Evolutionary conservation across 148 eudicot species (phyloP).

Genomic region (Pouteria glomerata): DNA sequence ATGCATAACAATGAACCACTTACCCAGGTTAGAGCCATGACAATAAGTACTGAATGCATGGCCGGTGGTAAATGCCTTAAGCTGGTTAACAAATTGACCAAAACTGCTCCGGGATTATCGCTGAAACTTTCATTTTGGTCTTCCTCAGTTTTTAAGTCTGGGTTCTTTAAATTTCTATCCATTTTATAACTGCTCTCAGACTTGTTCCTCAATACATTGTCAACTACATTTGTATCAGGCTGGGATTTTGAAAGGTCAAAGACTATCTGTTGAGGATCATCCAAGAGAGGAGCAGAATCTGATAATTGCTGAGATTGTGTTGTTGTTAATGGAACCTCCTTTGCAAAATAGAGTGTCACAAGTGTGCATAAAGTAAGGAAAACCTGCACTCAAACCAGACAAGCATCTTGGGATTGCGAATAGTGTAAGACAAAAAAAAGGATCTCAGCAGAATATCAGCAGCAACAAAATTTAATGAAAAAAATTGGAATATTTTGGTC

Average conservation of each 20-base stretch:
- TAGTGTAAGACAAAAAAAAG: not conserved
- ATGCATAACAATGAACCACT: slow-evolving; percentile 13
- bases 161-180: slow-evolving; percentile 21
- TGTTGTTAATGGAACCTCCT: slow-evolving; percentile 70
- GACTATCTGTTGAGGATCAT: slow-evolving; percentile 36
- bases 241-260: slow-evolving; percentile 42
- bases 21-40: slow-evolving; percentile 96
- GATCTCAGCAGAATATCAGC: not conserved
- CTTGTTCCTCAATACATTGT: slow-evolving; percentile 22
- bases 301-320: slow-evolving; percentile 35
- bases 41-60: slow-evolving; percentile 86
- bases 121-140: slow-evolving; percentile 37
- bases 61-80: slow-evolving; percentile 82
- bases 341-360: slow-evolving; percentile 87
- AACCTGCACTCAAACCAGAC: slow-evolving; percentile 35
- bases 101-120: slow-evolving; percentile 76
- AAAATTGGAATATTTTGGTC: not conserved
- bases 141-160: slow-evolving; percentile 34
- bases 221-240: slow-evolving; percentile 17
- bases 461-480: not conserved
- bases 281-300: slow-evolving; percentile 80
- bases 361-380: slow-evolving; percentile 76
- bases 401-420: not conserved
- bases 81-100: slow-evolving; percentile 86
- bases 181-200: slow-evolving; percentile 18